Base-by-base conservation (phyloP, 306 rosid genomes). In the Cicer chorassanicum region DNA sequence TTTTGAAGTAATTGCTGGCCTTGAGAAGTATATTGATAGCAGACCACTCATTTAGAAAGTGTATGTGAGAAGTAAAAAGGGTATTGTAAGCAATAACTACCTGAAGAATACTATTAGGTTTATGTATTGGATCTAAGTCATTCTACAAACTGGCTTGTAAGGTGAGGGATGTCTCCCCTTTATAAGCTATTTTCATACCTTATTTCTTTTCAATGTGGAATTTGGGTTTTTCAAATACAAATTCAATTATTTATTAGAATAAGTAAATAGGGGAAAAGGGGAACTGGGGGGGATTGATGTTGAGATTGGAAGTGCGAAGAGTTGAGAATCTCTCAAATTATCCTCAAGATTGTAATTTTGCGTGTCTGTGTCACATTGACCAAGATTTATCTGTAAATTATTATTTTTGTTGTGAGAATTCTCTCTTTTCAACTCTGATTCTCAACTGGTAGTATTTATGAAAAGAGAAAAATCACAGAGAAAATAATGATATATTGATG, bases 1-100 rank as follows among this genome's bases (percentile, higher is more conserved):
- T 72, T 82, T 67, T 19, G 4, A 10, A 65, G 44, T 65, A 9
- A 65, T 70, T 46, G 24, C 34, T 69, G 77, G 8, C 75, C 76
- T 36, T 73, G 73, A 73, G 68, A 43, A 60, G 49, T 64, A 62
- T 66, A 44, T 43, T 55, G 21, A 51, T 7, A 51, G 57, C 57
- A 15, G 21, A 7, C 24, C 29, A 15, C 11, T 51, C 57, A 15
- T 51, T 51, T 14, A 7, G 54, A 6, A 13, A 49, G 29, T 51
- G 57, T 15, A 46, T 46, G 15, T 46, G 53, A 51, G 24, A 8
- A 51, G 57, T 49, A 49, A 49, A 49, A 29, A 29, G 36, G 36
- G 36, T 29, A 29, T 29, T 29, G 4, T 29, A 29, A 29, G 36
- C 3, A 29, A 29, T 29, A 29, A 49, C 54, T 49, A 49, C 54